Evolutionary conservation across 306 rosid species (phyloP).

Genomic region (Malus orientalis): DNA sequence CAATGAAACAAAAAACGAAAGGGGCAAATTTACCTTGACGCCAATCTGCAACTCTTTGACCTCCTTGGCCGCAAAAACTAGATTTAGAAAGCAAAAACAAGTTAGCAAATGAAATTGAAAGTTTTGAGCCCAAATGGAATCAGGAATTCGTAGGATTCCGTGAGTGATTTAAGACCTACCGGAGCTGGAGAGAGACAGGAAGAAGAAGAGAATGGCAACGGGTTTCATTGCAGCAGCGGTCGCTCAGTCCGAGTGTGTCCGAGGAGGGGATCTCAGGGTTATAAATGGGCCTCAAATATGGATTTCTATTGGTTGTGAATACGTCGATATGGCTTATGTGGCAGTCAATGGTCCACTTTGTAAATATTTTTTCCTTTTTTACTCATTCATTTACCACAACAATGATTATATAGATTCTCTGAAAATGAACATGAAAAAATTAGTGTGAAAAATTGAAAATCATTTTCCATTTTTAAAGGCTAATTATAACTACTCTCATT

Average conservation of each 20-base stretch:
- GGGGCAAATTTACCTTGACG: slow-evolving; percentile 54
- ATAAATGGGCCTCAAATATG: background rate
- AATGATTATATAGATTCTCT: no score
- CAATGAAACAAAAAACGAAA: background rate
- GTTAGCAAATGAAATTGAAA: background rate
- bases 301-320: background rate
- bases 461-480: no score
- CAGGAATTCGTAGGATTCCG: background rate
- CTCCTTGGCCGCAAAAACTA: slow-evolving; percentile 71
- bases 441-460: no score
- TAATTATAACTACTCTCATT: no score
- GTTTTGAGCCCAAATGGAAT: background rate
- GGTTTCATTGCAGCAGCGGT: slow-evolving; percentile 20
- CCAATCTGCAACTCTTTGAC: slow-evolving; percentile 86
- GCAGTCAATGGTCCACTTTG: background rate
- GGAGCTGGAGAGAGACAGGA: slow-evolving; percentile 19
- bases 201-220: slow-evolving; percentile 29
- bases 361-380: no score
- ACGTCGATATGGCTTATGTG: slow-evolving; percentile 7
- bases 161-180: slow-evolving; percentile 35
- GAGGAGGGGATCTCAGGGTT: background rate
- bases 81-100: background rate
- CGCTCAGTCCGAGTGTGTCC: background rate
- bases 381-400: no score
- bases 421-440: no score